A percentile compares a stretch with the other conserved stretches of the same genome.
Conservation (phyloP, 1,139 yeast species). For the Diutina rugosa region DNA sequence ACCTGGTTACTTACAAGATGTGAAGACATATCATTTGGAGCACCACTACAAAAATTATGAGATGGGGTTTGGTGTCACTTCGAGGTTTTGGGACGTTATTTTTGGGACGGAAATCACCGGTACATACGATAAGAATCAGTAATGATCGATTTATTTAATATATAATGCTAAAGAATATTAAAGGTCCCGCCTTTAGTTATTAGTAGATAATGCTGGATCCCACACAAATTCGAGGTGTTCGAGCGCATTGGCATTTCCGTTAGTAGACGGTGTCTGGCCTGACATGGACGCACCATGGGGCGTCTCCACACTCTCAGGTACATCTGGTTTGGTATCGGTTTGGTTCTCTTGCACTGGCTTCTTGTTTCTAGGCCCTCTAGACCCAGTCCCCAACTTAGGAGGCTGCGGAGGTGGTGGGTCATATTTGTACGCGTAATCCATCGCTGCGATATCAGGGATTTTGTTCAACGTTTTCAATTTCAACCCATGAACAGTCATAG, state of each 20-base stretch:
- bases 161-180: not conserved
- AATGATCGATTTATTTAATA: not conserved
- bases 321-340: too few species aligned
- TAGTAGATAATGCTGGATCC: not conserved
- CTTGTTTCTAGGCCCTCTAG: too few species aligned
- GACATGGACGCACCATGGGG: too few species aligned
- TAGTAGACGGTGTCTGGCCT: not conserved
- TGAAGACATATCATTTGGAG: conserved; percentile 85
- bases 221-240: not conserved
- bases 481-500: not conserved
- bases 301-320: too few species aligned
- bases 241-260: not conserved
- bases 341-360: too few species aligned
- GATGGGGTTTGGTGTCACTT: conserved; percentile 91
- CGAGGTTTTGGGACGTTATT: conserved; percentile 85
- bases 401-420: not conserved
- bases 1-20: conserved; percentile 61
- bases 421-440: not conserved
- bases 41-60: conserved; percentile 97
- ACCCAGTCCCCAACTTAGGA: too few species aligned
- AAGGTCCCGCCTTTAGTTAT: not conserved
- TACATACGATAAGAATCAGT: conserved; percentile 8
- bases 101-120: conserved; percentile 54
- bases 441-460: not conserved
- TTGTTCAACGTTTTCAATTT: not conserved